These are phyloP conservation scores for Cytospora mali DNA, from an alignment of 2,329 filamentous ascomycete species.

Conservation along the genomic window DNA sequence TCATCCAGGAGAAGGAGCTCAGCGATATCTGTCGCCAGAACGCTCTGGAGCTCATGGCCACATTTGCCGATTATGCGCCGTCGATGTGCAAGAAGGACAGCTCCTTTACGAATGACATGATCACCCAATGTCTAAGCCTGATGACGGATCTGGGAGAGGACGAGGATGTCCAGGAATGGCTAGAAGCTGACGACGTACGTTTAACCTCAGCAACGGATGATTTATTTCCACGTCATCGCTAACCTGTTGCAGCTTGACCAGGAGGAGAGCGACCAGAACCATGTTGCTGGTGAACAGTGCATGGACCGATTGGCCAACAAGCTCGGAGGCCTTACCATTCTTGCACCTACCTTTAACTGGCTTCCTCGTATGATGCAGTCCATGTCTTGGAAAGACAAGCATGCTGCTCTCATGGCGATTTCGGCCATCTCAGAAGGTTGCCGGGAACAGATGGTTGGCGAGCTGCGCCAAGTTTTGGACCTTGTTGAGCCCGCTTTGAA, in stretches of 20 bases:
- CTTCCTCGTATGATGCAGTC: slow-evolving; percentile 97
- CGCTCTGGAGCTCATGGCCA: slow-evolving; percentile 94
- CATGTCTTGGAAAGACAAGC: slow-evolving; percentile 89
- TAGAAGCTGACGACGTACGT: slow-evolving; percentile 83
- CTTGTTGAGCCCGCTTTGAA: slow-evolving; percentile 90
- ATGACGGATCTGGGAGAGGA: slow-evolving; percentile 97
- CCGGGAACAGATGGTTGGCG: slow-evolving; percentile 91
- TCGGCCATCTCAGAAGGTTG: slow-evolving; percentile 98
- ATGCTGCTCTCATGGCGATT: slow-evolving; percentile 97
- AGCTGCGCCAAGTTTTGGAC: slow-evolving; percentile 90
- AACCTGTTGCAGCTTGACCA: slow-evolving; percentile 70
- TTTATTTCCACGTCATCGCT: slow-evolving; percentile 26
- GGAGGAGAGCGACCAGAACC: slow-evolving; percentile 95
- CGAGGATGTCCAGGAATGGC: slow-evolving; percentile 93
- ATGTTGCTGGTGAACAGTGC: slow-evolving; percentile 95
- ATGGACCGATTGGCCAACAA: slow-evolving; percentile 99
- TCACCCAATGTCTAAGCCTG: slow-evolving; percentile 93
- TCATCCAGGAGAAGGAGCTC: slow-evolving; percentile 95
- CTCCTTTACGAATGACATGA: slow-evolving; percentile 94
- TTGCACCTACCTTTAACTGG: slow-evolving; percentile 95
- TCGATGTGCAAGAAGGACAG: slow-evolving; percentile 93
- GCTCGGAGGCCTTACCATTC: slow-evolving; percentile 87
- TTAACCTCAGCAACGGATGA: background rate
- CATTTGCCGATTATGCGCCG: slow-evolving; percentile 92
- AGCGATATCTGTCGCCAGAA: slow-evolving; percentile 90